A percentile compares a stretch with the other conserved stretches of the same genome.
Conservation (phyloP, 2,329 filamentous ascomycete species). For the Leptosphaerulina australis region DNA sequence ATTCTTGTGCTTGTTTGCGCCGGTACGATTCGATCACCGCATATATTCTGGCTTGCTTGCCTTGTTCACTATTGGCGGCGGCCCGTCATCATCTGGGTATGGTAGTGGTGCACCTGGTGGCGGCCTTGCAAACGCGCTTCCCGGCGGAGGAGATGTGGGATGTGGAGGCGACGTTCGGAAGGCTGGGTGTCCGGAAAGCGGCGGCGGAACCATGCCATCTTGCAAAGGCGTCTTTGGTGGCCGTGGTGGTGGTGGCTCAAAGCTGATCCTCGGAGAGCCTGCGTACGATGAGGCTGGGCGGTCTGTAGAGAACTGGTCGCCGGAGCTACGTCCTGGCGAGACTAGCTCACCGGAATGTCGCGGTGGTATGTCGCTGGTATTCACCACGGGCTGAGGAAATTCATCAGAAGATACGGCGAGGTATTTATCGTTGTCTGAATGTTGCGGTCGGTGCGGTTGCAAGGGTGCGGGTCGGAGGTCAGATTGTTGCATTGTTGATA, state of each 20-base stretch:
- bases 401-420: slow-evolving; percentile 61
- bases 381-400: slow-evolving; percentile 60
- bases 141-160: slow-evolving; percentile 36
- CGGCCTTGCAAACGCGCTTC: slow-evolving; percentile 35
- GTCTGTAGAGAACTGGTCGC: slow-evolving; percentile 37
- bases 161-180: slow-evolving; percentile 3
- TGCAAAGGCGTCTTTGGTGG: slow-evolving; percentile 51
- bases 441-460: slow-evolving; percentile 23
- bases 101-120: slow-evolving; percentile 60
- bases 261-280: slow-evolving; percentile 37
- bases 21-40: slow-evolving; percentile 20
- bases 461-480: slow-evolving; percentile 49
- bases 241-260: slow-evolving; percentile 47
- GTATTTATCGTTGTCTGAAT: slow-evolving; percentile 57
- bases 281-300: slow-evolving; percentile 31
- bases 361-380: slow-evolving; percentile 33
- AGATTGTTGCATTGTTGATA: slow-evolving; percentile 29
- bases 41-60: slow-evolving; percentile 77
- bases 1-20: not conserved
- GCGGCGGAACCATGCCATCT: slow-evolving; percentile 26
- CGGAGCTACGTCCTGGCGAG: slow-evolving; percentile 49
- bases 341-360: slow-evolving; percentile 69
- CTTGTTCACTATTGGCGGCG: slow-evolving; percentile 84
- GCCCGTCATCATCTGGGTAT: slow-evolving; percentile 80
- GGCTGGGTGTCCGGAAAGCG: slow-evolving; percentile 16